Percentiles rank a stretch among this genome's conserved stretches.
phyloP scores from a whole-genome alignment of 192 early-diverging fungal species.

The Gigaspora rosea region DNA sequence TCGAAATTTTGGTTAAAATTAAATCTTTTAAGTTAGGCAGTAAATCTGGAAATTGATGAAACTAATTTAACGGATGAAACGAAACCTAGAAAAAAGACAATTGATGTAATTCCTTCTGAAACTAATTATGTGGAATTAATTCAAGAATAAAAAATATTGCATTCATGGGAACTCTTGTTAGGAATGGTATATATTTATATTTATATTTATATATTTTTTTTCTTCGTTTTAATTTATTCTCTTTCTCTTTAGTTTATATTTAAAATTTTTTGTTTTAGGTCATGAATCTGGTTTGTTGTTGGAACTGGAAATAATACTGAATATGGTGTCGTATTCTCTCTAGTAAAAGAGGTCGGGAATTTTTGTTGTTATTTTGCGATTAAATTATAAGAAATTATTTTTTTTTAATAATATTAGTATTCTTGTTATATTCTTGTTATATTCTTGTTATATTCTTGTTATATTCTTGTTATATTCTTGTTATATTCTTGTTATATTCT shows the following conservation, averaged over 20 bases:
- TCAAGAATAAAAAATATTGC: slow-evolving; percentile 85
- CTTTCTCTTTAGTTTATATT: background rate
- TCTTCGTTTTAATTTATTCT: too few species aligned
- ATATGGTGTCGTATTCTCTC: slow-evolving; percentile 90
- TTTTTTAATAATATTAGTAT: background rate
- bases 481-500: too few species aligned
- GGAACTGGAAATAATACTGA: slow-evolving; percentile 88
- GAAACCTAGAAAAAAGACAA: slow-evolving; percentile 74
- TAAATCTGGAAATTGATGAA: slow-evolving; percentile 91
- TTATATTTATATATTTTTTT: background rate
- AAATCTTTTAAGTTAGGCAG: slow-evolving; percentile 41
- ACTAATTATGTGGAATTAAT: slow-evolving; percentile 56
- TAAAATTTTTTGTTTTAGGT: slow-evolving; percentile 38
- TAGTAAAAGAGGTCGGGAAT: slow-evolving; percentile 84
- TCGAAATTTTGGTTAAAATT: background rate
- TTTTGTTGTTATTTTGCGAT: slow-evolving; percentile 8
- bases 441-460: too few species aligned
- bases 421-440: too few species aligned
- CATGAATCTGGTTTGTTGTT: slow-evolving; percentile 88
- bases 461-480: too few species aligned
- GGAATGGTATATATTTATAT: slow-evolving; percentile 58
- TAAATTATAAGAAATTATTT: background rate
- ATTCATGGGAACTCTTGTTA: slow-evolving; percentile 93
- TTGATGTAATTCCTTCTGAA: slow-evolving; percentile 48
- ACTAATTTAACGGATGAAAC: slow-evolving; percentile 86